Base-by-base conservation (phyloP, 73 alveolate genomes). In the Halteria grandinella region DNA sequence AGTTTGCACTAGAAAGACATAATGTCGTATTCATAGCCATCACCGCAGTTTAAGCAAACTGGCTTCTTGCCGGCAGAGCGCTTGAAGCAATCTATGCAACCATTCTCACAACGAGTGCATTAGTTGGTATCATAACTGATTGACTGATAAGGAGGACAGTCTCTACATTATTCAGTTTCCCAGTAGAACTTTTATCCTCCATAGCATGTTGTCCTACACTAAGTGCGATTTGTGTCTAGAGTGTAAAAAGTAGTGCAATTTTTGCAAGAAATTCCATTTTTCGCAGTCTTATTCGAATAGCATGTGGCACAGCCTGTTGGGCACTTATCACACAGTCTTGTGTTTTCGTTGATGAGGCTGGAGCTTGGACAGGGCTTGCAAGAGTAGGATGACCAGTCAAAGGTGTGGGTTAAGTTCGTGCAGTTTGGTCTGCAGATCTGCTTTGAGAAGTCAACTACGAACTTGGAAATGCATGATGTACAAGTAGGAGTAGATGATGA, bases 221-320 rank as follows among this genome's bases (percentile, higher is more conserved):
- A 60, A 18, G 21, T 60, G 21, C 1, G 6, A 60, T 10, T 45
- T 11, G 77, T 8, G 25, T 60, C 77, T 37, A 60, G 4, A 37
- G 12, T 10, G 10, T 33, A 25, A 18, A 40, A 40, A 1, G 45
- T 17, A 36, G 25, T 49, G 43, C 77, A 60, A 8, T 20, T 17
- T 21, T 31, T n/a, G 58, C 77, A 60, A 12, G 37, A 55, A 18
- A 60, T 59, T 60, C 58, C n/a, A n/a, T n/a, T 60, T 7, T 14
- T 1, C 7, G 47, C 8, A 12, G 77, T 60, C 24, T 7, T 10
- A 40, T 60, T 60, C 20, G 10, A 15, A 14, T 21, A 32, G 43
- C 77, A 60, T 37, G 77, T 4, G 7, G 25, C 24, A 44, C 77
- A 60, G 10, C 77, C 77, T 21, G 12, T 11, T 3, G 77, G 77